A percentile compares a stretch with the other conserved stretches of the same genome.
These are phyloP conservation scores for Metarhizium humberi DNA, from an alignment of 2,329 filamentous ascomycete genomes.

Conservation along the genomic window DNA sequence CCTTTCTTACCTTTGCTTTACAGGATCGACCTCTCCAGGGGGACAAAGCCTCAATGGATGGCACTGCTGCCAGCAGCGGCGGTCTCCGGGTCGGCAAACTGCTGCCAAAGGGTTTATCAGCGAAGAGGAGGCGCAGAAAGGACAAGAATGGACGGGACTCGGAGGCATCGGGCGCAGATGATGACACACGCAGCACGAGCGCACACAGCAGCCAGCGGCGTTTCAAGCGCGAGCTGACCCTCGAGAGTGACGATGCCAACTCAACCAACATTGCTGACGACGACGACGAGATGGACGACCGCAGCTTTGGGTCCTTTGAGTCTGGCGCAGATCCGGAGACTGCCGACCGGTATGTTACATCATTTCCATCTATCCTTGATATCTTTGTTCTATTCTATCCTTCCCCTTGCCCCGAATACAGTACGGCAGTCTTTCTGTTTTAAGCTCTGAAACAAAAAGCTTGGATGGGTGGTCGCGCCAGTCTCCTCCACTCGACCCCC, in stretches of 20 bases:
- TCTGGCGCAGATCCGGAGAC: conserved; percentile 21
- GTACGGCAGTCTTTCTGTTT: not conserved
- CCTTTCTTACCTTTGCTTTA: not conserved
- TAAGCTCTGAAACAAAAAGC: not conserved
- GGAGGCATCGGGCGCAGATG: conserved; percentile 16
- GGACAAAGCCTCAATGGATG: conserved; percentile 7
- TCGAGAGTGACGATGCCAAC: conserved; percentile 22
- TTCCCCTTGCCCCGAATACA: not conserved
- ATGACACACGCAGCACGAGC: conserved; percentile 22
- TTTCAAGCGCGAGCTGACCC: conserved; percentile 24
- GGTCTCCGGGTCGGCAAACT: conserved; percentile 33
- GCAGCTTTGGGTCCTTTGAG: conserved; percentile 25
- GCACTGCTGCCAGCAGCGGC: conserved; percentile 12
- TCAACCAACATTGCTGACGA: conserved; percentile 19
- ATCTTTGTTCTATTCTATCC: not conserved
- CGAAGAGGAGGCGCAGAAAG: conserved; percentile 39
- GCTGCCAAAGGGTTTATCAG: conserved; percentile 40
- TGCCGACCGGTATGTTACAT: conserved; percentile 1
- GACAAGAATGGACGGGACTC: conserved; percentile 30
- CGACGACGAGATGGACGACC: conserved; percentile 21
- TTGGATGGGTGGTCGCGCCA: not conserved
- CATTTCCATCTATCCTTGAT: not conserved
- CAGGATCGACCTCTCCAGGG: not conserved
- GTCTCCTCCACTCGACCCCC: not conserved
- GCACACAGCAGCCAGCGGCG: conserved; percentile 15